These are phyloP conservation scores for Nymphaea thermarum DNA, from an alignment of 164 flowering plant species.

Conservation along the genomic window DNA sequence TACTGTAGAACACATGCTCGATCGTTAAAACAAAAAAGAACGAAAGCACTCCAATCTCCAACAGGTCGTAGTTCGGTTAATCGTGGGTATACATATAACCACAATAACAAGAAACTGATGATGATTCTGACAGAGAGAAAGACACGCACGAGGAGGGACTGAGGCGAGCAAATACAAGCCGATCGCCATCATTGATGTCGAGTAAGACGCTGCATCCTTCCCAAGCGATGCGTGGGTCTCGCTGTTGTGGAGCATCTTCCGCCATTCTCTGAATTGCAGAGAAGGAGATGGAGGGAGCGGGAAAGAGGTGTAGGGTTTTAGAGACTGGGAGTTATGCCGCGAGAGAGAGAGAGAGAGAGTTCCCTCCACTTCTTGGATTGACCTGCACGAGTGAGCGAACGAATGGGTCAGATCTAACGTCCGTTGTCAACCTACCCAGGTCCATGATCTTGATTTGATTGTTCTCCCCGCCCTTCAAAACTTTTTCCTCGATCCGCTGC, in stretches of 20 bases:
- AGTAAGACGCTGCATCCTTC: conserved; percentile 97
- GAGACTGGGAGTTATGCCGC: not conserved
- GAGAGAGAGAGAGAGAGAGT: not conserved
- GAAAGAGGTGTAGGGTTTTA: not conserved
- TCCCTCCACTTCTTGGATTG: not conserved
- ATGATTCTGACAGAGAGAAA: not conserved
- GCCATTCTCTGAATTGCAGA: not conserved
- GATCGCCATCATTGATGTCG: conserved; percentile 91
- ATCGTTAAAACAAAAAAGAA: not conserved
- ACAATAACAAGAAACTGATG: not conserved
- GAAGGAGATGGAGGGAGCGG: not conserved
- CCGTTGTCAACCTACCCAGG: too few species aligned
- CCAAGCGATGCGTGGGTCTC: conserved; percentile 64
- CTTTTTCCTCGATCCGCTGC: too few species aligned
- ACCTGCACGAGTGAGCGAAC: not conserved
- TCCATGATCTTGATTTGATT: too few species aligned
- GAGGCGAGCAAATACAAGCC: conserved; percentile 83
- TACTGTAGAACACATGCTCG: conserved; percentile 26
- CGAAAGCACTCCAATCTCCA: not conserved
- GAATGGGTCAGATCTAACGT: too few species aligned
- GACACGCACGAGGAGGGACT: conserved; percentile 47
- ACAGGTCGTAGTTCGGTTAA: not conserved
- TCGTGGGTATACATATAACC: too few species aligned
- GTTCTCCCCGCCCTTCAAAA: too few species aligned
- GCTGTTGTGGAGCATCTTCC: not conserved